phyloP scores from a whole-genome alignment of 352 stramenopile genomes.

The Blastocystis sp. region DNA sequence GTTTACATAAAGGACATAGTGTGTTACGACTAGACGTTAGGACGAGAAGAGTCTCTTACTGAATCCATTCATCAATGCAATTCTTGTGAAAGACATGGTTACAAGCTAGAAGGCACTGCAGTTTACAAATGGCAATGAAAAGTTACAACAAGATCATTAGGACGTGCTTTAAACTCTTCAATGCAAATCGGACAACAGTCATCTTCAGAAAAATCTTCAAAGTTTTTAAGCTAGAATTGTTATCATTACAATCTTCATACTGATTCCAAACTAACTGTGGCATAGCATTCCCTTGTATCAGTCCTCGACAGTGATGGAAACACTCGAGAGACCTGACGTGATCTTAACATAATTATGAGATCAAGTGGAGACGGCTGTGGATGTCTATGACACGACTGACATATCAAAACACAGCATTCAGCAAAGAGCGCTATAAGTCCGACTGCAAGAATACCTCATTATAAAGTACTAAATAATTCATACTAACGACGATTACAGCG shows the following conservation, averaged over 20 bases:
- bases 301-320: slow-evolving; percentile 10
- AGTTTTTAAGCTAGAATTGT: not conserved
- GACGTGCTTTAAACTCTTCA: not conserved
- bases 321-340: not conserved
- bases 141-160: slow-evolving; percentile 29
- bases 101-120: slow-evolving; percentile 12
- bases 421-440: not conserved
- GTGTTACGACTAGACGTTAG: not conserved
- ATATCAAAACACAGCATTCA: slow-evolving; percentile 6
- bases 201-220: slow-evolving; percentile 11
- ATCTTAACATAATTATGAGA: not conserved
- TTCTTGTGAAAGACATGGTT: slow-evolving; percentile 36
- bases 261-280: not conserved
- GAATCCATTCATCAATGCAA: slow-evolving; percentile 58
- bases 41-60: not conserved
- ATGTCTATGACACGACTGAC: not conserved
- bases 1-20: slow-evolving; percentile 23
- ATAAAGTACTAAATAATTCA: not conserved
- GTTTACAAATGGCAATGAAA: not conserved
- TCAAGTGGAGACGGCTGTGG: not conserved
- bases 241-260: not conserved
- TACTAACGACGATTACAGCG: slow-evolving; percentile 8
- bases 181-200: slow-evolving; percentile 41
- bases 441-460: not conserved
- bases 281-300: not conserved